Evolutionary conservation across 768 basidiomycete species (phyloP).

Genomic region (Hygrophoropsis aurantiaca): DNA sequence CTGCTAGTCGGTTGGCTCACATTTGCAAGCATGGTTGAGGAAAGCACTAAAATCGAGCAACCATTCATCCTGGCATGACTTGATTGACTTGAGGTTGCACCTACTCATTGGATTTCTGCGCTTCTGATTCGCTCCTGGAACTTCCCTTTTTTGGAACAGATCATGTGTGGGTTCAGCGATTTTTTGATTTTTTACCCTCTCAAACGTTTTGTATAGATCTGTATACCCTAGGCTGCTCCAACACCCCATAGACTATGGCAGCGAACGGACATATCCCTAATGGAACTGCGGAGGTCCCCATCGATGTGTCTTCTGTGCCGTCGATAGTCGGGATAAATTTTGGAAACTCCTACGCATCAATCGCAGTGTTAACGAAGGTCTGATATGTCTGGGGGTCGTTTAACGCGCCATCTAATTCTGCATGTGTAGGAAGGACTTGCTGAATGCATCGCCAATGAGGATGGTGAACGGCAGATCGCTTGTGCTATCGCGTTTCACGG

Average conservation of each 20-base stretch:
- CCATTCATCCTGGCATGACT: too few species aligned
- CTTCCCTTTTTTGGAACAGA: too few species aligned
- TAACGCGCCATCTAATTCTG: not conserved
- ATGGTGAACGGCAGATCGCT: conserved; percentile 97
- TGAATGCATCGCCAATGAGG: conserved; percentile 97
- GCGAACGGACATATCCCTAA: conserved; percentile 45
- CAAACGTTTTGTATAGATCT: conserved; percentile 1
- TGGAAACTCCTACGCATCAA: conserved; percentile 92
- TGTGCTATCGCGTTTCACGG: conserved; percentile 90
- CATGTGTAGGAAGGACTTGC: conserved; percentile 76
- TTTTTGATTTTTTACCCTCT: too few species aligned
- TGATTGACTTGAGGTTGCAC: too few species aligned
- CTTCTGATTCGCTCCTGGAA: too few species aligned
- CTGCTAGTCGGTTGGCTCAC: too few species aligned
- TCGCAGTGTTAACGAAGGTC: conserved; percentile 94
- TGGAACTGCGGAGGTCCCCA: conserved; percentile 47
- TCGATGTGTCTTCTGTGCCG: conserved; percentile 34
- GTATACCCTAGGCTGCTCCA: not conserved
- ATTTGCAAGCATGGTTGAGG: too few species aligned
- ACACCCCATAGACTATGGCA: conserved; percentile 32
- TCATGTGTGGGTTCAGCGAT: too few species aligned
- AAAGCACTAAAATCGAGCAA: too few species aligned
- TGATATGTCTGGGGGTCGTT: conserved; percentile 16
- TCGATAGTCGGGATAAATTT: conserved; percentile 93
- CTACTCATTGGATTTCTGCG: too few species aligned